Base-by-base conservation (phyloP, 78 protist genomes). In the Dictyostelium firmibasis region DNA sequence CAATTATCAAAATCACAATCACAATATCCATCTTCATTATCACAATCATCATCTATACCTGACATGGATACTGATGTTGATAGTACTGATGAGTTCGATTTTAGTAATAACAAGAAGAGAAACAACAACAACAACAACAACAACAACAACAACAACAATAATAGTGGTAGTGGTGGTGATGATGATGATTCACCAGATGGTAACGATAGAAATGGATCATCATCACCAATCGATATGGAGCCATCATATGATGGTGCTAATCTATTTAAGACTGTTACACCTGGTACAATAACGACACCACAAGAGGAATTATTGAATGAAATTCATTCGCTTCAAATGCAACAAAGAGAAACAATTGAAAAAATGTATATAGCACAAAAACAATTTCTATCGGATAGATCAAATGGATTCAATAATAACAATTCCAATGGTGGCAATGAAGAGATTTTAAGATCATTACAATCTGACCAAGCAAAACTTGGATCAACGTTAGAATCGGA, bases 11-110 rank as follows among this genome's bases (percentile, higher is more conserved):
- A 84, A 69, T 23, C 86, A 82, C n/a, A 9, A 33, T 35, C 44
- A 20, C 76, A 13, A 60, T 16, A n/a, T 11, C 33, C 84, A 78
- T 38, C 83, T 41, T 41, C 33, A 78, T 13, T 35, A 33, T 41
- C 38, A 20, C 35, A 75, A 75, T 29, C 81, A 35, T 75, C 27
- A 33, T 77, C 83, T 31, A 43, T 86, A 57, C 93, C 93, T 16
- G 93, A 86, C 6, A 60, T 86, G 75, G 93, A 86, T 20, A 86
- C 93, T 2, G 93, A 86, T 86, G 85, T 77, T 6, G 85, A 86
- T 27, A 86, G 50, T 27, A 67, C 75, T 3, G 93, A 86, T 62
- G 93, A 86, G 43, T 77, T 77, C n/a, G 92, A 85, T 29, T 85
- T 85, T 33, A 57, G 35, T 18, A 77, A 60, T 4, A 8, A 23